These are phyloP conservation scores for Samsoniella hepiali DNA, from an alignment of 2,329 filamentous ascomycete genomes.

Conservation along the genomic window DNA sequence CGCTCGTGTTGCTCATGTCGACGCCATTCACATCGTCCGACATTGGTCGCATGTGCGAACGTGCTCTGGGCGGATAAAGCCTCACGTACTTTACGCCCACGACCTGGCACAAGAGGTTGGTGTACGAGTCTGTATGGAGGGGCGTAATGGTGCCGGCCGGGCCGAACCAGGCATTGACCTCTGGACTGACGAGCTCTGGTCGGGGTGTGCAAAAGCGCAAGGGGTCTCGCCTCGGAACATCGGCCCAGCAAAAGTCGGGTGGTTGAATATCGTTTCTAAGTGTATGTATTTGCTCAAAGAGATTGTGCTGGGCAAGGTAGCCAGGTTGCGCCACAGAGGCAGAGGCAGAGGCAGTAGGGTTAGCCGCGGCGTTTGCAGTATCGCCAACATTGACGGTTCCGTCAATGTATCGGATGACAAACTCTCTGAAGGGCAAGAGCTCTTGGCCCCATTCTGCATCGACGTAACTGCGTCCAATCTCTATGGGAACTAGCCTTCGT, in stretches of 20 bases:
- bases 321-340: conserved; percentile 44
- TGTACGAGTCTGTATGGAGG: conserved; percentile 88
- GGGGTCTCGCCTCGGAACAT: conserved; percentile 55
- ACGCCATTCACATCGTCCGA: conserved; percentile 62
- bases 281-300: conserved; percentile 77
- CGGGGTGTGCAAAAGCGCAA: conserved; percentile 35
- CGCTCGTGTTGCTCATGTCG: conserved; percentile 89
- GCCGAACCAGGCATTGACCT: conserved; percentile 91
- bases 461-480: conserved; percentile 83
- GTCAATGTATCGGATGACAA: conserved; percentile 61
- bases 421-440: conserved; percentile 70
- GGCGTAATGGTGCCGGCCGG: conserved; percentile 86
- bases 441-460: conserved; percentile 81
- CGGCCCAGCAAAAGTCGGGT: conserved; percentile 81
- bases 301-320: conserved; percentile 89
- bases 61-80: conserved; percentile 70
- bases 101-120: conserved; percentile 87
- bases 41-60: conserved; percentile 56
- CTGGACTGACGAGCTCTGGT: conserved; percentile 49
- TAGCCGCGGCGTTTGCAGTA: neutral
- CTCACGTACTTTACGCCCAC: conserved; percentile 91
- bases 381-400: neutral
- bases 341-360: neutral
- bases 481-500: conserved; percentile 76
- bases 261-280: conserved; percentile 72